Base-by-base conservation (phyloP, 2,329 filamentous ascomycete genomes). In the Xylariaceae sp. region DNA sequence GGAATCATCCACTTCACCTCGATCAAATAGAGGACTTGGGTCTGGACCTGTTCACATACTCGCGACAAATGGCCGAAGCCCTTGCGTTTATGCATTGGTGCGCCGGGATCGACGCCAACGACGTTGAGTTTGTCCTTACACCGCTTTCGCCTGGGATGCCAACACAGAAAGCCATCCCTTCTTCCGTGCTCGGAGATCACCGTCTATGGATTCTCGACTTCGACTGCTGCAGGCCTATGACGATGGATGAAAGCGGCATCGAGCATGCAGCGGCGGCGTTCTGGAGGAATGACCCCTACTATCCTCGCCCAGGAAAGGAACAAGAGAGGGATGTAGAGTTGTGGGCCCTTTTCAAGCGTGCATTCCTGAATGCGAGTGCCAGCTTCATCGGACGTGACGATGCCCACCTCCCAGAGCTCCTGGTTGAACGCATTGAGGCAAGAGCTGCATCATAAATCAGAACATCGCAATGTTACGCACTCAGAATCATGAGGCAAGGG, bases 81-180 rank as follows among this genome's bases (percentile, higher is more conserved):
- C 33, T 51, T 18, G 49, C 44, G 36, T 47, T 51, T 31, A 64
- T 83, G 46, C 74, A 80, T 53, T 84, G 77, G 79, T 42, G 58
- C 1, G 73, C 69, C 0, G 54, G 65, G 11, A 60, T 80, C 0
- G 78, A 83, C 55, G 79, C 72, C 1, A 76, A 75, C 34, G 79
- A 81, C 42, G 70, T 84, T 2, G 78, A 84, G 45, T 83, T 82
- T 56, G 80, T 83, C 0, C 70, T 83, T 2, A 74, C 61, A 7
- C 59, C 39, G 14, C 17, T 19, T 6, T 6, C 40, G 11, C n/a
- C n/a, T 16, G 3, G 12, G 12, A 12, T 4, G 14, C n/a, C 14
- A 18, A 55, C 1, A 45, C 13, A 17, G 42, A 16, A 19, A 31
- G 36, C 22, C 2, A 55, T 54, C 10, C 31, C 12, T 2, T 46